Percentiles rank a stretch among this genome's conserved stretches.
These are phyloP conservation scores for Leccinum boreale DNA, from an alignment of 768 basidiomycete genomes.

Conservation along the genomic window DNA sequence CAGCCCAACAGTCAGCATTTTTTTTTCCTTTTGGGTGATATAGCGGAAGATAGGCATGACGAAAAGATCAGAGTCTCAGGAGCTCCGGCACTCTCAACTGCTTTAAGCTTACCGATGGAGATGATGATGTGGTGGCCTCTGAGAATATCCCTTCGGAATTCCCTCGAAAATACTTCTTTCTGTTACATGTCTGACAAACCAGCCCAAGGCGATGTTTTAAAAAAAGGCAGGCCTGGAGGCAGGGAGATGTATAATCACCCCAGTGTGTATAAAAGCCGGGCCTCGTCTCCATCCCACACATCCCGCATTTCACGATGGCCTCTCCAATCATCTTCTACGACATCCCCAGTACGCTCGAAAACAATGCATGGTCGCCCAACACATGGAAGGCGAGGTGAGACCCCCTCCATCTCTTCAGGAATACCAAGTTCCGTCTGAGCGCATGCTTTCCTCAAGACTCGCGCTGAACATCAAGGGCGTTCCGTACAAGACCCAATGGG, in stretches of 20 bases:
- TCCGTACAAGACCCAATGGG: constrained; percentile 41
- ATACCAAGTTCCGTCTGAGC: background rate
- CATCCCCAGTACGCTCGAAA: constrained; percentile 33
- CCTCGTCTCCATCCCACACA: background rate
- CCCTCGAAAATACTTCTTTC: background rate
- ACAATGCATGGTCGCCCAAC: constrained; percentile 42
- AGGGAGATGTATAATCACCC: background rate
- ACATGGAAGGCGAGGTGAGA: constrained; percentile 44
- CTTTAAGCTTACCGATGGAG: too few relatives aligned
- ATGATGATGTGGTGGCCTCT: too few relatives aligned
- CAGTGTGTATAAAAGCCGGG: constrained; percentile 3
- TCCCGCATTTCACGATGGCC: constrained; percentile 18
- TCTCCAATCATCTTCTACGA: constrained; percentile 42
- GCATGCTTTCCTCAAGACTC: constrained; percentile 19
- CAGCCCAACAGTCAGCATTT: too few relatives aligned
- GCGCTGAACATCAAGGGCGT: constrained; percentile 41
- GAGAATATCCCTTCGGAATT: background rate
- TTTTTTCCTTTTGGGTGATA: too few relatives aligned
- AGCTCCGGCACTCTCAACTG: too few relatives aligned
- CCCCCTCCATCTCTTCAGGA: background rate
- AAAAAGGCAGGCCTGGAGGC: background rate
- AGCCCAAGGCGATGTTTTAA: background rate
- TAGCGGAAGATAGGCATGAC: too few relatives aligned
- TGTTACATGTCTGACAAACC: background rate
- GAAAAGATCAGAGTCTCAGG: too few relatives aligned